phyloP scores from a whole-genome alignment of 495 filamentous ascomycete species.

The Trichoderma orchidacearum region DNA sequence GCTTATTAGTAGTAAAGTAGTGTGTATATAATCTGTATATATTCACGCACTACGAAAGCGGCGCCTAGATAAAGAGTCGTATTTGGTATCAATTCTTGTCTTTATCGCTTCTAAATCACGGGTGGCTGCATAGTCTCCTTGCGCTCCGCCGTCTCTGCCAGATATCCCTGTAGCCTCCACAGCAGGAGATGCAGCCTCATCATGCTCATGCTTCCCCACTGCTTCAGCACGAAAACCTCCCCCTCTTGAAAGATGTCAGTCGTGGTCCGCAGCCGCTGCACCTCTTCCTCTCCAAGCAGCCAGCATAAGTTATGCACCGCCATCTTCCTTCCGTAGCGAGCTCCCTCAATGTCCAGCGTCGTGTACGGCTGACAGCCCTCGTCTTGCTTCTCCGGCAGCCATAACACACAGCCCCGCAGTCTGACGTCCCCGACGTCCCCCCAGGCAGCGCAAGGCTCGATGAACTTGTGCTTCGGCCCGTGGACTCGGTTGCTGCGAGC shows the following conservation, averaged over 20 bases:
- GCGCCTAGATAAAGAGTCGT: too few species aligned
- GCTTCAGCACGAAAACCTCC: conserved; percentile 23
- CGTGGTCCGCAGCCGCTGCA: conserved; percentile 13
- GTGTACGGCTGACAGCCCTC: conserved; percentile 5
- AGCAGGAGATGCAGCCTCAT: conserved; percentile 39
- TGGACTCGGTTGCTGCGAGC: conserved; percentile 14
- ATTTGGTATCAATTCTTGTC: too few species aligned
- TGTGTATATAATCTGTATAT: too few species aligned
- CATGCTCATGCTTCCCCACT: conserved; percentile 22
- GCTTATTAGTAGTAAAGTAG: too few species aligned
- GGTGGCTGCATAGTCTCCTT: too few species aligned
- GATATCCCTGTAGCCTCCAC: conserved; percentile 56
- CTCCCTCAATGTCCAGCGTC: conserved; percentile 14
- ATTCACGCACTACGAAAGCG: too few species aligned
- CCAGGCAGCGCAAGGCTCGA: conserved; percentile 20
- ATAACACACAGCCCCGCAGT: conserved; percentile 23
- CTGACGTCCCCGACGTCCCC: conserved; percentile 14
- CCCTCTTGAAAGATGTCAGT: conserved; percentile 16
- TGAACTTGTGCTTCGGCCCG: conserved; percentile 13
- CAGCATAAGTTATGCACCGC: conserved; percentile 27
- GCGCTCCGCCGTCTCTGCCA: conserved; percentile 17
- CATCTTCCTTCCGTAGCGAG: conserved; percentile 9
- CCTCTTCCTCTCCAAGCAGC: conserved; percentile 23
- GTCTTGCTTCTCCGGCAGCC: conserved; percentile 7
- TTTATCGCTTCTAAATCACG: too few species aligned